phyloP scores from a whole-genome alignment of 164 flowering plant genomes.

The Brasenia schreberi region DNA sequence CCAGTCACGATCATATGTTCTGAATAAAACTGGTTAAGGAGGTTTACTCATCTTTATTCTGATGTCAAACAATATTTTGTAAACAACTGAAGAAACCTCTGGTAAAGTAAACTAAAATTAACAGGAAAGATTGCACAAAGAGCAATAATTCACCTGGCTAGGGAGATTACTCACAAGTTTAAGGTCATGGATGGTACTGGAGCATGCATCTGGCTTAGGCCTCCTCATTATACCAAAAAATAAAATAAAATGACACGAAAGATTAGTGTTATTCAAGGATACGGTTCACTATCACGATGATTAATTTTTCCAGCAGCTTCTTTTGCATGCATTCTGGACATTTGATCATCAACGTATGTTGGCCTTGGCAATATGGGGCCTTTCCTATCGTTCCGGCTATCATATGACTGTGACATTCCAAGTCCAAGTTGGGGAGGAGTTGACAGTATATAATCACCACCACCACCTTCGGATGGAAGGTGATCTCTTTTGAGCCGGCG shows the following conservation, averaged over 20 bases:
- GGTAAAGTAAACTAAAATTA: too few relatives aligned
- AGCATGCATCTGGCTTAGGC: too few relatives aligned
- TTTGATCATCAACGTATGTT: conserved; percentile 65
- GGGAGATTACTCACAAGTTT: too few relatives aligned
- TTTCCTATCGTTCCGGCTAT: conserved; percentile 79
- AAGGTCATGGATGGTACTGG: too few relatives aligned
- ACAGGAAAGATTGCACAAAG: too few relatives aligned
- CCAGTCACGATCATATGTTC: conserved; percentile 91
- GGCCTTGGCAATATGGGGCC: conserved; percentile 49
- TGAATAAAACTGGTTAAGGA: conserved; percentile 35
- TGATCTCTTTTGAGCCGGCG: conserved; percentile 85
- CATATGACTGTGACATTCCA: conserved; percentile 53
- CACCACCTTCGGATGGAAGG: conserved; percentile 41
- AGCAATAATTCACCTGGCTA: too few relatives aligned
- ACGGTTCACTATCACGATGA: conserved; percentile 83
- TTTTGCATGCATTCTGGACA: conserved; percentile 57
- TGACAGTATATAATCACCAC: conserved; percentile 54
- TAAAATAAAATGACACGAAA: not conserved
- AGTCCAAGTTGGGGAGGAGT: conserved; percentile 37
- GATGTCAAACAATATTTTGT: too few relatives aligned
- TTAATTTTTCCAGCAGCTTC: conserved; percentile 57
- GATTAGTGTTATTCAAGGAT: conserved; percentile 34
- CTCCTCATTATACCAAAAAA: too few relatives aligned
- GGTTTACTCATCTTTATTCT: too few relatives aligned
- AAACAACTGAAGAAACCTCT: too few relatives aligned